Conservation (phyloP, 441 rosid species). For the Populus trichocarpa region DNA sequence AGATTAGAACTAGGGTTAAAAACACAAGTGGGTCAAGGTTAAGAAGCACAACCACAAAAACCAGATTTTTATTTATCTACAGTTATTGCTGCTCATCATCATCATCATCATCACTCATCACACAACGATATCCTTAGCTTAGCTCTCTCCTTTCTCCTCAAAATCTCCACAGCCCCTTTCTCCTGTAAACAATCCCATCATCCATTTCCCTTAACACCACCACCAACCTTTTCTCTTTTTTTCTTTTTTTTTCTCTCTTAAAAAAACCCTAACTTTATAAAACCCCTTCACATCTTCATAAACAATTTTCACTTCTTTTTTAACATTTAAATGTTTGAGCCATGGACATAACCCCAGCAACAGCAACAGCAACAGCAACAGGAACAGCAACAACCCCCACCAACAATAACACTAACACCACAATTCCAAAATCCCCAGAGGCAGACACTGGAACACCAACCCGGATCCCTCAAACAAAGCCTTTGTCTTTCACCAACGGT, state of each 20-base stretch:
- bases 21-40: conserved; percentile 28
- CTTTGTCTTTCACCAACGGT: conserved; percentile 67
- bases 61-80: conserved; percentile 39
- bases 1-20: too few species aligned
- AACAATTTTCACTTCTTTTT: neutral
- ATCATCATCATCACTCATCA: conserved; percentile 24
- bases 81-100: conserved; percentile 23
- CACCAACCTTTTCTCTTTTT: neutral
- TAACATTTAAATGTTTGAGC: conserved; percentile 36
- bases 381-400: conserved; percentile 20
- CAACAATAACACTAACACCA: conserved; percentile 11
- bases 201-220: neutral
- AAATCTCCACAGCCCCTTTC: neutral
- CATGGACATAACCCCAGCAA: conserved; percentile 35
- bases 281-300: neutral
- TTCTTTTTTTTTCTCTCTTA: too few species aligned
- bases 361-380: neutral
- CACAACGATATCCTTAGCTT: neutral
- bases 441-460: conserved; percentile 46
- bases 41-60: conserved; percentile 51
- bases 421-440: conserved; percentile 46
- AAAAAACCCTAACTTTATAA: neutral
- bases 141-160: neutral
- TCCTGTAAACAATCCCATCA: neutral
- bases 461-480: conserved; percentile 60